Conservation (phyloP, 2,329 filamentous ascomycete genomes). For the Sporothrix humicola region DNA sequence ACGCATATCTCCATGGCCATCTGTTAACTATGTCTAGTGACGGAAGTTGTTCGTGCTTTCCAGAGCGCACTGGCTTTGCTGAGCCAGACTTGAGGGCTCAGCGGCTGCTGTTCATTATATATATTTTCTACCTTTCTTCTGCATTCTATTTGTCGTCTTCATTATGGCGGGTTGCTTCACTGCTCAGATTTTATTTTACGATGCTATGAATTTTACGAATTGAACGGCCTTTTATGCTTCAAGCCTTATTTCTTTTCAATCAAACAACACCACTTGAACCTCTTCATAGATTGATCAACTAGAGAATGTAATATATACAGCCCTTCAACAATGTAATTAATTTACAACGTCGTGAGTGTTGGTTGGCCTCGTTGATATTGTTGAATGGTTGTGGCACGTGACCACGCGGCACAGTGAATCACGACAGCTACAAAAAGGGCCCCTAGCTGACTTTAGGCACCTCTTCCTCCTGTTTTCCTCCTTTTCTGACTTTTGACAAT, state of each 20-base stretch:
- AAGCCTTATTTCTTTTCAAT: background rate
- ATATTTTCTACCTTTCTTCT: background rate
- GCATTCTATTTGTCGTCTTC: background rate
- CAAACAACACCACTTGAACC: background rate
- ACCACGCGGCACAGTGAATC: background rate
- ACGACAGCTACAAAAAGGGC: background rate
- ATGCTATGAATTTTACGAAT: constrained; percentile 13
- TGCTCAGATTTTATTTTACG: background rate
- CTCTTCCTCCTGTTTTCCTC: constrained; percentile 15
- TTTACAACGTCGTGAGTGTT: background rate
- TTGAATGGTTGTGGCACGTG: background rate
- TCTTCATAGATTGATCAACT: no score
- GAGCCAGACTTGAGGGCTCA: constrained; percentile 42
- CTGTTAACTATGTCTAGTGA: constrained; percentile 47
- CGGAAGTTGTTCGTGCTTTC: constrained; percentile 66
- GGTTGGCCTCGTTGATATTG: background rate
- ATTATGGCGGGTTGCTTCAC: background rate
- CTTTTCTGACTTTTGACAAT: background rate
- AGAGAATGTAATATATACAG: background rate
- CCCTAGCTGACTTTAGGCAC: background rate
- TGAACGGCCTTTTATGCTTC: no score
- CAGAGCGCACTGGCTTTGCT: constrained; percentile 65
- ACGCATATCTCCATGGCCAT: background rate
- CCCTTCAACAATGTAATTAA: background rate
- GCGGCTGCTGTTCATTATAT: background rate